Percentiles rank a stretch among this genome's conserved stretches.
phyloP scores from a whole-genome alignment of 148 eudicot genomes.

The Camellia japonica region DNA sequence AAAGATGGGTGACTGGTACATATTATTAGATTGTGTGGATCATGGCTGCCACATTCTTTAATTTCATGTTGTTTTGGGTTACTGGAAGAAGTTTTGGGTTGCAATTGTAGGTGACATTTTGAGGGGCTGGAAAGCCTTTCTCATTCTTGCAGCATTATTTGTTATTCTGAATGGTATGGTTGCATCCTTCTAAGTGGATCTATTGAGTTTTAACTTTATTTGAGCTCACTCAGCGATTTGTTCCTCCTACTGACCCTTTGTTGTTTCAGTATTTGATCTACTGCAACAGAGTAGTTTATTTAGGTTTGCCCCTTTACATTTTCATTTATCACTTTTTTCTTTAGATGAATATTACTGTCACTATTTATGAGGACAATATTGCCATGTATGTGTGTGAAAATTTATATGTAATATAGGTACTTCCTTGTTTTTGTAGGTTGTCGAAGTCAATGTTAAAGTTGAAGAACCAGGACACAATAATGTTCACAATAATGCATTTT shows the following conservation, averaged over 20 bases:
- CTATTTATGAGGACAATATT: neutral
- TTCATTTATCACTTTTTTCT: neutral
- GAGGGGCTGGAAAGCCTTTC: no score
- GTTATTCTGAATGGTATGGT: neutral
- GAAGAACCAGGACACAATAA: conserved; percentile 91
- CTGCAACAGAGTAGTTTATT: no score
- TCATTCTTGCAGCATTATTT: no score
- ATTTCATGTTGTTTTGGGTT: neutral
- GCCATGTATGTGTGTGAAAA: neutral
- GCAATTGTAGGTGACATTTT: neutral
- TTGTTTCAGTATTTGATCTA: no score
- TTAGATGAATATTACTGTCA: neutral
- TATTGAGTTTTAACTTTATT: neutral
- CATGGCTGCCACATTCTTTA: neutral
- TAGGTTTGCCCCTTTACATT: no score
- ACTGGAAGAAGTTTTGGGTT: neutral
- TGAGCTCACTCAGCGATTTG: neutral
- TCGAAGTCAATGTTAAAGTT: conserved; percentile 88
- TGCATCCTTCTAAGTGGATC: neutral
- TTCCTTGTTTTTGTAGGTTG: conserved; percentile 47
- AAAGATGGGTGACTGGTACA: neutral
- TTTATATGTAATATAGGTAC: neutral
- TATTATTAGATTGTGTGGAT: neutral
- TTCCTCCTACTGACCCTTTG: neutral
- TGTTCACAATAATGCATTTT: conserved; percentile 93